Base-by-base conservation (phyloP, 2,329 filamentous ascomycete genomes). In the Exserohilum turcica region DNA sequence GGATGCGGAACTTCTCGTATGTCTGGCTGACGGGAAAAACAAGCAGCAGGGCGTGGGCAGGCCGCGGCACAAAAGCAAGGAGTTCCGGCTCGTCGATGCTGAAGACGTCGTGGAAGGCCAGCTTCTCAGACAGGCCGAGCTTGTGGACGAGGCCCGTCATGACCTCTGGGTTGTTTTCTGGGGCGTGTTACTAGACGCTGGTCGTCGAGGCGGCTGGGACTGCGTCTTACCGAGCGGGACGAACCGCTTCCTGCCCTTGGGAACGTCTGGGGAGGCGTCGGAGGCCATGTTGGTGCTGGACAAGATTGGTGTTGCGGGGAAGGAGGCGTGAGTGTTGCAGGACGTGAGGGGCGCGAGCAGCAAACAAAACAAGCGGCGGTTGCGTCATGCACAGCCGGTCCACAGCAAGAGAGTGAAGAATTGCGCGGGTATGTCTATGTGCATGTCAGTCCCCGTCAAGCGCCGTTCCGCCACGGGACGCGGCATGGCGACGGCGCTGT, bases 81-180 rank as follows among this genome's bases (percentile, higher is more conserved):
- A 97, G 84, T 46, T 92, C 87, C 0, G 90, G 86, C 46, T 97
- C 92, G 60, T 89, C 88, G 69, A 97, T 87, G 63, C 88, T 92
- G 83, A 88, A 97, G 74, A 97, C 91, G 76, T 97, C 93, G 80
- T 95, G 88, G 77, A 96, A 87, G 66, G 85, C 82, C 39, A 97
- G 84, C 21, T 83, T 80, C n/a, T 78, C 70, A n/a, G 89, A 89
- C 50, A 97, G 85, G 59, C 94, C 94, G 37, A 97, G 90, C 65
- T 87, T 87, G 80, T 90, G 90, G 44, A 96, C 85, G 38, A 99
- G 87, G 32, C 82, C 78, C 57, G 87, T 92, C 89, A 99, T 94
- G 36, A 97, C 88, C 78, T 92, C 86, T 1, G 94, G 93, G 79
- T 97, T 97, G 72, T 87, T 87, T 73, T 87, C 85, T 74, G 59